These are phyloP conservation scores for Colletotrichum acutatum DNA, from an alignment of 2,329 filamentous ascomycete species.

Conservation along the genomic window DNA sequence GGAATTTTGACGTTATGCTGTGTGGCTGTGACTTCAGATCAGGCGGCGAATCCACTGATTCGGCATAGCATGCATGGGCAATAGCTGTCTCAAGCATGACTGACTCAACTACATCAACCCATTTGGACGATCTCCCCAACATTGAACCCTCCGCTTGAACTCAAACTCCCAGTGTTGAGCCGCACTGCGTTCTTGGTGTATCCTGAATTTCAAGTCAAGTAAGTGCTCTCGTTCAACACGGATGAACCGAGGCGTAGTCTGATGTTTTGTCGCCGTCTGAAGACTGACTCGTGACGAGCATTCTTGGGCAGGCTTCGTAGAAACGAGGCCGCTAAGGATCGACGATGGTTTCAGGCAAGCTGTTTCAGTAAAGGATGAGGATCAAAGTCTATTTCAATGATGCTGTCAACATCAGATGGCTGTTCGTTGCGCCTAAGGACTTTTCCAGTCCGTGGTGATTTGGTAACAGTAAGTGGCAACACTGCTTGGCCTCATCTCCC, in stretches of 20 bases:
- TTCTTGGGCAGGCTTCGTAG: not conserved
- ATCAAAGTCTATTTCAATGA: not conserved
- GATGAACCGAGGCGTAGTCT: not conserved
- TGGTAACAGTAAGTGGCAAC: no score
- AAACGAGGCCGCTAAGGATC: not conserved
- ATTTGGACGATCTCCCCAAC: not conserved
- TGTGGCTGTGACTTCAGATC: not conserved
- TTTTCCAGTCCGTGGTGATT: no score
- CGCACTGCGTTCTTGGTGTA: not conserved
- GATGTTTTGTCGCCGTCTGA: not conserved
- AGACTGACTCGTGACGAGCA: not conserved
- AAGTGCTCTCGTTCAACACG: not conserved
- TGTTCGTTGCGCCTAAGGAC: not conserved
- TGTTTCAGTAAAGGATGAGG: not conserved
- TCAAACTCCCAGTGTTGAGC: not conserved
- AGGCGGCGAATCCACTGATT: not conserved
- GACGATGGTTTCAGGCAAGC: not conserved
- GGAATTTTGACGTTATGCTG: not conserved
- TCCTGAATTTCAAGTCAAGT: not conserved
- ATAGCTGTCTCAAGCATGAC: not conserved
- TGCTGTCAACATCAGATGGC: not conserved
- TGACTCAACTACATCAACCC: not conserved
- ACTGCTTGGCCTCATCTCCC: not conserved
- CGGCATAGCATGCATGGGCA: not conserved
- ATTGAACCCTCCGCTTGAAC: not conserved